These are phyloP conservation scores for Xenosphaeropsis pyriputrescens DNA, from an alignment of 2,329 filamentous ascomycete genomes.

Conservation along the genomic window DNA sequence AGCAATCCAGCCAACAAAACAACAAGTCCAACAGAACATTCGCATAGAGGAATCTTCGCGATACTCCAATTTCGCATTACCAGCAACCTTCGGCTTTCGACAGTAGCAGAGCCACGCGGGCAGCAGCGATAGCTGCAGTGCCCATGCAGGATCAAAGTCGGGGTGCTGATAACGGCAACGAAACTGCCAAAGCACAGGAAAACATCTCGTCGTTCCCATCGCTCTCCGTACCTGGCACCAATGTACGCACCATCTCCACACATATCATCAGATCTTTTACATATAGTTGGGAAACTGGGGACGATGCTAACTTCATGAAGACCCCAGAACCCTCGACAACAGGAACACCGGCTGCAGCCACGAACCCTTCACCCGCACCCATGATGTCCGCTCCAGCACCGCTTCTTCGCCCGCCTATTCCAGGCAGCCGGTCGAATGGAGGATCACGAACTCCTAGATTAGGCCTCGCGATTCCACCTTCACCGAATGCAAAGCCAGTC, in stretches of 20 bases:
- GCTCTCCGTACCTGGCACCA: too few relatives aligned
- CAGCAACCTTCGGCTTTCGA: too few relatives aligned
- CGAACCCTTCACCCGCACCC: not conserved
- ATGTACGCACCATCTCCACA: not conserved
- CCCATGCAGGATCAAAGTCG: too few relatives aligned
- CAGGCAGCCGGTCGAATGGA: constrained; percentile 14
- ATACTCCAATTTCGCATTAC: too few relatives aligned
- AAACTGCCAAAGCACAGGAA: too few relatives aligned
- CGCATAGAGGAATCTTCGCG: too few relatives aligned
- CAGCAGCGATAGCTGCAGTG: too few relatives aligned
- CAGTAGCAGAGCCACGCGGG: too few relatives aligned
- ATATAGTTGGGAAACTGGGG: not conserved
- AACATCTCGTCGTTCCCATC: too few relatives aligned
- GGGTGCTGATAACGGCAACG: too few relatives aligned
- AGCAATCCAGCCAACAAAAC: too few relatives aligned
- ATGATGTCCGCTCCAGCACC: constrained; percentile 21
- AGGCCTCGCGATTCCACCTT: constrained; percentile 80
- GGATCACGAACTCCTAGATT: constrained; percentile 28
- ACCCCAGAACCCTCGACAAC: not conserved
- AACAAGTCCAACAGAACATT: too few relatives aligned
- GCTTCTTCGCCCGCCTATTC: constrained; percentile 19
- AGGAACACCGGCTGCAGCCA: not conserved
- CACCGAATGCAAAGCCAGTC: constrained; percentile 68
- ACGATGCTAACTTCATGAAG: not conserved
- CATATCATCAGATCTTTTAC: not conserved